Evolutionary conservation across 805 yeast genomes (phyloP).

Genomic region (Kregervanrija delftensis): DNA sequence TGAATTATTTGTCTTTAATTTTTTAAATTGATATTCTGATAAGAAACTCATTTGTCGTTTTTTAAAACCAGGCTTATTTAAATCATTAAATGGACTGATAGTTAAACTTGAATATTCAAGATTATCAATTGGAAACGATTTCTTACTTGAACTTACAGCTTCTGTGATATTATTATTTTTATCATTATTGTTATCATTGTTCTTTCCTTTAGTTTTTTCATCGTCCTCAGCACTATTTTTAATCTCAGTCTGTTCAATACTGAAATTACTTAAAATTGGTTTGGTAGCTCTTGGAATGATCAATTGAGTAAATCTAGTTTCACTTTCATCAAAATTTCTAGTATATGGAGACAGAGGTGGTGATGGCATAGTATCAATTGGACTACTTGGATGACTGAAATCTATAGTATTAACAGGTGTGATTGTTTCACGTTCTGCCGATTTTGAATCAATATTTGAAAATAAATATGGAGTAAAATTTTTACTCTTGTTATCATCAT

Average conservation of each 20-base stretch:
- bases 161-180: neutral
- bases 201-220: slow-evolving; percentile 1
- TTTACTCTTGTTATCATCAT: no score
- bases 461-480: no score
- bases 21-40: slow-evolving; percentile 38
- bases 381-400: neutral
- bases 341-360: slow-evolving; percentile 33
- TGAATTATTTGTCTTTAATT: slow-evolving; percentile 9
- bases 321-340: slow-evolving; percentile 23
- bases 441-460: no score
- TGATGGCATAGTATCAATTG: slow-evolving; percentile 26
- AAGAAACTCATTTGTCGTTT: slow-evolving; percentile 44
- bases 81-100: slow-evolving; percentile 45
- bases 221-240: neutral
- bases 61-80: slow-evolving; percentile 38
- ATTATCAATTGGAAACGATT: slow-evolving; percentile 41
- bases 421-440: no score
- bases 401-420: no score
- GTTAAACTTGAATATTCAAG: slow-evolving; percentile 36
- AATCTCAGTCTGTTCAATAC: slow-evolving; percentile 3
- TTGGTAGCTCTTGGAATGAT: slow-evolving; percentile 20
- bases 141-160: slow-evolving; percentile 2
- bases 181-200: neutral
- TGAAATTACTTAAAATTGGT: slow-evolving; percentile 10
- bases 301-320: slow-evolving; percentile 21